phyloP scores from a whole-genome alignment of 2,329 filamentous ascomycete species.

The Bipolaris oryzae region DNA sequence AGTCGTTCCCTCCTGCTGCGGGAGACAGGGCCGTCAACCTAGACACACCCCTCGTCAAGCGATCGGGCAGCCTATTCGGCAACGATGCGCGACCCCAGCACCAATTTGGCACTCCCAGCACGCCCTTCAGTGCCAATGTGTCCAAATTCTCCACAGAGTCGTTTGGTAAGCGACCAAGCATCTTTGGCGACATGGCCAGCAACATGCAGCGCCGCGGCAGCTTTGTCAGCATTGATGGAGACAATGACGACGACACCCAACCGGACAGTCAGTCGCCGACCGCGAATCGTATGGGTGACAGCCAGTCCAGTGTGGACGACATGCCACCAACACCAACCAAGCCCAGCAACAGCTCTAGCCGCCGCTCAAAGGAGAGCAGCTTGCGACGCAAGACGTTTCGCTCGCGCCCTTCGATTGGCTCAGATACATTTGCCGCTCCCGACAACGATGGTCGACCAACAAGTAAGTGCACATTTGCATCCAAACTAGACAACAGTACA shows the following conservation, averaged over 20 bases:
- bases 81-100: conserved; percentile 70
- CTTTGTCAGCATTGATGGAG: conserved; percentile 79
- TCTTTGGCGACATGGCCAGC: conserved; percentile 64
- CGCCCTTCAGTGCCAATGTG: conserved; percentile 73
- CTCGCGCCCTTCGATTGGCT: conserved; percentile 51
- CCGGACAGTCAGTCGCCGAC: conserved; percentile 60
- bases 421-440: conserved; percentile 55
- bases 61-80: conserved; percentile 60
- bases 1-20: conserved; percentile 70
- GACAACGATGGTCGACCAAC: conserved; percentile 36
- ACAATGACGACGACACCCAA: conserved; percentile 71
- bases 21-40: conserved; percentile 40
- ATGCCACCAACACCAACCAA: conserved; percentile 96
- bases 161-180: conserved; percentile 68
- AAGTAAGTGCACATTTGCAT: conserved; percentile 46
- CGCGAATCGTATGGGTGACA: conserved; percentile 58
- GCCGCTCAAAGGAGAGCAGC: conserved; percentile 58
- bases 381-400: conserved; percentile 58
- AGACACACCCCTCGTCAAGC: conserved; percentile 51
- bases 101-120: conserved; percentile 79
- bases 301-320: conserved; percentile 69
- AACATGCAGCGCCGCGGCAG: conserved; percentile 67
- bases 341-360: conserved; percentile 56
- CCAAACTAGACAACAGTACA: conserved; percentile 8
- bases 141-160: conserved; percentile 68